Evolutionary conservation across 352 stramenopile genomes (phyloP), one percentile per base, ranked within the genome.

Genomic region (Phytophthora nicotianae): DNA sequence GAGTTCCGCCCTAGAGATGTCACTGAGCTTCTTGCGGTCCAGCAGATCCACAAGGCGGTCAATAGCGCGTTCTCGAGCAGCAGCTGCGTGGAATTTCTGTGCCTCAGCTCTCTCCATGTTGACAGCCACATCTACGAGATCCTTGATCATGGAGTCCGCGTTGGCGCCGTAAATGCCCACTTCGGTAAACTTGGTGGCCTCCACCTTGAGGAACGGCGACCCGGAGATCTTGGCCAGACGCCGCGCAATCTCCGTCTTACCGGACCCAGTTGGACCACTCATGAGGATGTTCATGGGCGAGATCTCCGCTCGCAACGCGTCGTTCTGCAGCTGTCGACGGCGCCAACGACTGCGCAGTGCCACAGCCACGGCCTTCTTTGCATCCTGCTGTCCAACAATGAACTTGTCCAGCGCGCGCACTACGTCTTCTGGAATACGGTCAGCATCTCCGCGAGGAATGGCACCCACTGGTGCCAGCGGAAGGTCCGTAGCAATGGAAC

Each of bases 231-330:
- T 98, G 41, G 97, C 97, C 61, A 99, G 91, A n/a, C 97, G 87
- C 16, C 97, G 76, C 37, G 97, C 97, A 50, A 99, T 99, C 85
- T 99, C 97, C 6, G 97, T 99, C 84, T 98, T 98, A 54, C 97
- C 97, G 21, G 95, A 98, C 32, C 97, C 98, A 20, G 97, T 99
- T 20, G 97, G 97, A 1, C 98, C 98, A 62, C 98, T 99, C 96
- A 99, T 99, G 37, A 99, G 83, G 48, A 99, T 99, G 77, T 99
- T 99, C 77, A 99, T 98, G 41, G 98, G 98, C 21, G 97, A 98
- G 40, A 98, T 91, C 66, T 97, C 90, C n/a, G 76, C 71, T 11
- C 76, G 75, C 51, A 97, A 65, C 29, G 68, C 65, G 42, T 97
- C 90, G 50, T 94, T 90, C 23, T 84, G 71, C 13, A 99, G 81